Evolutionary conservation across 768 basidiomycete genomes (phyloP).

Genomic region (Heimioporus sp.): DNA sequence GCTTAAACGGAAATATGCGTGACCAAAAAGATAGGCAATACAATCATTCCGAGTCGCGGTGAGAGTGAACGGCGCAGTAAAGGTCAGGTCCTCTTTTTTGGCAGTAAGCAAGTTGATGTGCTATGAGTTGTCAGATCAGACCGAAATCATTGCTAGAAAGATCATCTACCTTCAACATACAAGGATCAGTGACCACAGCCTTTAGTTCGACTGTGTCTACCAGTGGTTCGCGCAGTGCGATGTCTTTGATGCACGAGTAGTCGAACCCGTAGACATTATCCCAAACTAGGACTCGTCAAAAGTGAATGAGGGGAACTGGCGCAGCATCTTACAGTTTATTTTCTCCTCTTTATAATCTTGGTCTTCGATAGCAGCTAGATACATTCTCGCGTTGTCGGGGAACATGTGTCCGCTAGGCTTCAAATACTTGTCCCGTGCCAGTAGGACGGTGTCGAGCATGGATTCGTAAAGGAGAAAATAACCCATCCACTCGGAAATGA

Average conservation of each 20-base stretch:
- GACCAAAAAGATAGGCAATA: constrained; percentile 37
- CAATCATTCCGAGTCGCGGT: constrained; percentile 89
- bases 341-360: constrained; percentile 99
- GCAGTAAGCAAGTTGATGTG: constrained; percentile 89
- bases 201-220: constrained; percentile 99
- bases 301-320: not conserved
- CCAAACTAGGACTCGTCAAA: constrained; percentile 70
- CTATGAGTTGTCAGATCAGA: constrained; percentile 36
- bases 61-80: constrained; percentile 76
- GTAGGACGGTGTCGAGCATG: constrained; percentile 97
- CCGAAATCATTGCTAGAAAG: not conserved
- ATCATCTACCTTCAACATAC: constrained; percentile 69
- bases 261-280: constrained; percentile 99
- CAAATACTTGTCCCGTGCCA: constrained; percentile 96
- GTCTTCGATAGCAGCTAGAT: constrained; percentile 96
- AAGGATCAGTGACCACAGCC: constrained; percentile 92
- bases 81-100: constrained; percentile 93
- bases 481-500: constrained; percentile 99
- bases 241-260: constrained; percentile 99
- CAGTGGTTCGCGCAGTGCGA: constrained; percentile 92
- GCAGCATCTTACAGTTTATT: constrained; percentile 77
- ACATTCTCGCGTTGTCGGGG: constrained; percentile 91
- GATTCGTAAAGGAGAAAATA: constrained; percentile 99
- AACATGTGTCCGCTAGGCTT: constrained; percentile 90
- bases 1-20: constrained; percentile 1